Base-by-base conservation (phyloP, 2,329 filamentous ascomycete species). In the Ascochyta koolunga region DNA sequence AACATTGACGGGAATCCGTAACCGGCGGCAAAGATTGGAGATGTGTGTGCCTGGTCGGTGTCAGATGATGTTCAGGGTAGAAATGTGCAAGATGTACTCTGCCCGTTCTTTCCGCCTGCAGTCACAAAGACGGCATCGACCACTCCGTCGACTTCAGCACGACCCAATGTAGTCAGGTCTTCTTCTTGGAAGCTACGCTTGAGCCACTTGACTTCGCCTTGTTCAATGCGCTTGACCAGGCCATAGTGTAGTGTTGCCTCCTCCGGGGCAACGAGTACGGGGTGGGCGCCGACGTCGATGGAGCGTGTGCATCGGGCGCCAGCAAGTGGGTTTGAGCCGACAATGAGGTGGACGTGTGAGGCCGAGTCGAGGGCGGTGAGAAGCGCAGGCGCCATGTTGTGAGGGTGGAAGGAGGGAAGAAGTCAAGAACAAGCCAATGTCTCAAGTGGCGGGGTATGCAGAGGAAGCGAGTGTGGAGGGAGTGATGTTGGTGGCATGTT, bases 41-140 rank as follows among this genome's bases (percentile, higher is more conserved):
- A 97, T 89, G 59, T 85, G 85, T 24, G 82, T 76, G 51, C 81
- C 86, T 90, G 58, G 3, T 6, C 22, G 38, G 38, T 47, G 48
- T 64, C n/a, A 66, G 61, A 47, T 36, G n/a, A 24, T 29, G 8
- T n/a, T 6, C n/a, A 13, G 9, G 7, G 8, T 5, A 9, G 7
- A 22, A 21, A 15, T 11, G 32, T 7, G 19, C 4, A 6, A 25
- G 31, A 49, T 66, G 66, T 68, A 87, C 80, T 73, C 62, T 79
- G 70, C 65, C 62, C 77, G 72, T 81, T 76, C 57, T 77, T 81
- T 32, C 78, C 77, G 33, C 80, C 80, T 21, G 79, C 68, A 1
- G 92, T 96, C 32, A 98, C 87, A 74, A 98, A 98, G 33, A 99
- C 95, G 50, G 90, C 89, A 74, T 99, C 95, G 15, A 96, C 93